Base-by-base conservation (phyloP, 495 filamentous ascomycete genomes). In the Podospora pseudoanserina region DNA sequence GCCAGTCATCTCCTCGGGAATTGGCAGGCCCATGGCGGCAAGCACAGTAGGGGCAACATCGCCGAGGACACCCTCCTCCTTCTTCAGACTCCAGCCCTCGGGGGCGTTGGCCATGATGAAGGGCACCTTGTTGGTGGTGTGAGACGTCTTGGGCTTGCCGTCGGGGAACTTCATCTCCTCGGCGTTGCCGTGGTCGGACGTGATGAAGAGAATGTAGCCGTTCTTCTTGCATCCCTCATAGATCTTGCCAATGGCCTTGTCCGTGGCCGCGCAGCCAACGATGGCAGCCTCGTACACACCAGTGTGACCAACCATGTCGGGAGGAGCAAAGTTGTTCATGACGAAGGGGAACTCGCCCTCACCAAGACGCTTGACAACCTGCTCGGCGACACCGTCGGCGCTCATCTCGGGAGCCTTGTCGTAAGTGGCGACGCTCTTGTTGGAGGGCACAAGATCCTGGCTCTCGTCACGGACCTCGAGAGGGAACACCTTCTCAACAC, bases 241-340 rank as follows among this genome's bases (percentile, higher is more conserved):
- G 71, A 99, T 91, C 77, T 89, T 86, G 70, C 93, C 94, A 73
- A 99, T 98, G 39, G 92, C 95, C 81, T 89, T 89, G 75, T 99
- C 95, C 53, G 95, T 98, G 68, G 92, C 90, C 66, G 86, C 82
- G 72, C 90, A 89, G 73, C 89, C 95, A 74, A 93, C 71, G 69
- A 98, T 92, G 65, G 95, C 96, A n/a, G 95, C 95, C 75, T 96
- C 86, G 78, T 97, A 98, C 69, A 97, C 93, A 74, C 95, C 95
- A 11, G 95, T 99, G 83, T 99, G 95, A 72, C 95, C 95, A 69
- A 99, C 95, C 95, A 99, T 99, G 81, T 99, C 95, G 15, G 95
- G 96, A 23, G 96, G 94, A 34, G 95, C 95, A 78, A 99, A 98
- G 87, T 99, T 99, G 89, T 98, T 97, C 95, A 99, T 99, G 74